Evolutionary conservation across 306 rosid genomes (phyloP), one percentile per base, ranked within the genome.

Genomic region (Alnus rubra): DNA sequence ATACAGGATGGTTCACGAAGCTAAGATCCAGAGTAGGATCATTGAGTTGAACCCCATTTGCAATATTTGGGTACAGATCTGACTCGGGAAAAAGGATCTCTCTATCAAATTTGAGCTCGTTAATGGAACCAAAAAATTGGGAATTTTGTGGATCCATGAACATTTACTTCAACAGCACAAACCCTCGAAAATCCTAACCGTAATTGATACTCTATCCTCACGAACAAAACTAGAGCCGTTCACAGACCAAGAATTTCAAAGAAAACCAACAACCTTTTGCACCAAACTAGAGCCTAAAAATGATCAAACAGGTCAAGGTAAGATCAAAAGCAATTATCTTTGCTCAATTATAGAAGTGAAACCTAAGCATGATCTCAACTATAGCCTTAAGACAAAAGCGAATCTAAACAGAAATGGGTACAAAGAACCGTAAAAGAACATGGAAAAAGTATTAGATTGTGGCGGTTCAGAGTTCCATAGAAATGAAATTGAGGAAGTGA

Each of bases 111-210:
- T 65, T 65, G 47, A 76, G 49, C 56, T 60, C 81, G 42, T 71
- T 65, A 68, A n/a, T 19, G 77, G 73, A 77, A 79, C 62, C 77
- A 75, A 42, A 68, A 67, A 39, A 33, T 79, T 69, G 73, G 63
- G 70, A 9, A 35, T n/a, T 59, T 73, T 47, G 53, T 1, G 77
- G 76, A 82, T 87, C 88, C 92, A 87, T 87, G 44, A 19, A 16
- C 28, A 60, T 23, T 55, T 48, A 73, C 48, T 59, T 63, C 8
- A 55, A 13, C 51, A 42, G 11, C 37, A 1, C 45, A 16, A 52
- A 9, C 30, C 30, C 30, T 55, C 14, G 59, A 76, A 31, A 30
- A 47, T 8, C 37, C 28, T 39, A 44, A 15, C 18, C 48, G 30
- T 14, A 62, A 42, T 3, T 1, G 72, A 16, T 42, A 42, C 51